Evolutionary conservation across 2,329 filamentous ascomycete species (phyloP), one percentile per base, ranked within the genome.

Genomic region (Venturia effusa): DNA sequence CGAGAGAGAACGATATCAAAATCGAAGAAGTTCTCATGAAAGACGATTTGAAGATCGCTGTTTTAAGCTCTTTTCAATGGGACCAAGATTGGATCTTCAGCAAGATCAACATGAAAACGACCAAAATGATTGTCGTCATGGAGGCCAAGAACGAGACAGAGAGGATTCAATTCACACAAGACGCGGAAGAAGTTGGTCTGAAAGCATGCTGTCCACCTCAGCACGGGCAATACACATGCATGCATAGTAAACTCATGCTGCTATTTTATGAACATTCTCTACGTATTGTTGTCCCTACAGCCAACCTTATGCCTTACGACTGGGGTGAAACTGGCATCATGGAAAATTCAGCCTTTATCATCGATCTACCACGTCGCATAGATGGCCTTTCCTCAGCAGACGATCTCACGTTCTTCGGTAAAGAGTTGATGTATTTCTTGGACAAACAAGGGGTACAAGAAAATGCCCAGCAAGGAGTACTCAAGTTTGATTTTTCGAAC

Each of bases 201-300:
- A 83, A 83, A 24, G 69, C 86, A 64, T 92, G 90, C 72, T 96
- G 97, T 71, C 93, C 93, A 19, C 82, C 83, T 1, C 93, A 97
- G 89, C 79, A 84, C 48, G 83, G 85, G 1, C 79, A 83, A 59
- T 76, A 84, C 6, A 88, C 86, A 30, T 86, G 82, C 69, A 96
- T 97, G 92, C 94, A 97, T 74, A 96, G 91, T 61, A 97, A 99
- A 72, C 79, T 97, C 54, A 92, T 96, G 82, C 76, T 97, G 1
- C 80, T 97, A n/a, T 93, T 92, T 69, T 90, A 91, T 69, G 77
- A 83, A 0, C 76, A 77, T 1, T 86, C 92, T 72, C 75, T 97
- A 19, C 85, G 94, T 7, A 81, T 99, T 55, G 93, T 88, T 0
- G 80, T 97, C 1, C 92, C 94, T 0, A 93, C 88, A 3, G 94